These are phyloP conservation scores for Leccinum subatratum DNA, from an alignment of 1,284 basidiomycete genomes.

Conservation along the genomic window DNA sequence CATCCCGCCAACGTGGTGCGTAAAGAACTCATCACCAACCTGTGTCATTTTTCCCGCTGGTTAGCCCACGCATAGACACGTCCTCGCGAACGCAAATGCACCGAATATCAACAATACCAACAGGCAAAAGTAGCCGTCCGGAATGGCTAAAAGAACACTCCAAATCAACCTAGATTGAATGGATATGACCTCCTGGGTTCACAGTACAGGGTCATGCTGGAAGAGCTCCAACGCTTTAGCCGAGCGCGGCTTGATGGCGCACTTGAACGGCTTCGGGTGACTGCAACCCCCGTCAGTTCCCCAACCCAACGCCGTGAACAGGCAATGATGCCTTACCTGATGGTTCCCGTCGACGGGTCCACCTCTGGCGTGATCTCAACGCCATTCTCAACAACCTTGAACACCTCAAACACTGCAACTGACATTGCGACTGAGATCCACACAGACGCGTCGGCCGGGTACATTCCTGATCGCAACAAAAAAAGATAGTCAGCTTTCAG, in stretches of 20 bases:
- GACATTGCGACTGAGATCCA: constrained; percentile 54
- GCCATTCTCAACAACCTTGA: constrained; percentile 31
- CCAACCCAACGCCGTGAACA: not conserved
- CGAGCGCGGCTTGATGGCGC: constrained; percentile 55
- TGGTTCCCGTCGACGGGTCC: constrained; percentile 53
- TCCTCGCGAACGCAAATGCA: no score
- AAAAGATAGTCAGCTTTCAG: constrained; percentile 9
- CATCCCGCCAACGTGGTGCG: no score
- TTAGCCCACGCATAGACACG: no score
- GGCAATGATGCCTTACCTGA: constrained; percentile 38
- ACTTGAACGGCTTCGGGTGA: constrained; percentile 59
- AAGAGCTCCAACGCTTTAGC: constrained; percentile 49
- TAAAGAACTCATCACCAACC: no score
- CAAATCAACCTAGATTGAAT: not conserved
- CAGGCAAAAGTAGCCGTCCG: no score
- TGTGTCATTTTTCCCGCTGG: no score
- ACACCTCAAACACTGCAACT: constrained; percentile 45
- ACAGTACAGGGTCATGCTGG: constrained; percentile 38
- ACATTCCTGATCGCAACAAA: constrained; percentile 36
- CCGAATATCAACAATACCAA: no score
- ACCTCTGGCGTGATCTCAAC: constrained; percentile 45
- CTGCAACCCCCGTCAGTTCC: constrained; percentile 32
- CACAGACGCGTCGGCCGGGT: constrained; percentile 54
- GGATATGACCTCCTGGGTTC: not conserved
- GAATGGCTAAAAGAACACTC: not conserved